Evolutionary conservation across 768 basidiomycete genomes (phyloP).

Genomic region (Peribolospora kevripleyi): DNA sequence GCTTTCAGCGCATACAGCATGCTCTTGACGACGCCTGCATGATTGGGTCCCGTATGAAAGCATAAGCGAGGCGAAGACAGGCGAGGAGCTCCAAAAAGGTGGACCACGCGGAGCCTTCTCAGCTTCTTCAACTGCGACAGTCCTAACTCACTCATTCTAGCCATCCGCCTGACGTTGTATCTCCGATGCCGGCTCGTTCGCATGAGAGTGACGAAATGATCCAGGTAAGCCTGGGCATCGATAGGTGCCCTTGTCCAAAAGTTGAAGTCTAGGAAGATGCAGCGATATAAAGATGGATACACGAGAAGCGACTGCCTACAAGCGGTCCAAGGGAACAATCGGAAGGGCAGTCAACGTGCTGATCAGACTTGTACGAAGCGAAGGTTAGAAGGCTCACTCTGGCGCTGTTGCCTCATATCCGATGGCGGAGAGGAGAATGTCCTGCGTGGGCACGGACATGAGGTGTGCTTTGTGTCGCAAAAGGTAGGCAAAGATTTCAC

Average conservation of each 20-base stretch:
- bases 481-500: slow-evolving; percentile 56
- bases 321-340: neutral
- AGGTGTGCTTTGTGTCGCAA: slow-evolving; percentile 44
- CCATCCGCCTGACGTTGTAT: slow-evolving; percentile 52
- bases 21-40: too few relatives aligned
- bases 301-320: slow-evolving; percentile 59
- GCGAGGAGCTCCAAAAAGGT: neutral
- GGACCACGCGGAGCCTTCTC: slow-evolving; percentile 3
- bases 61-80: too few relatives aligned
- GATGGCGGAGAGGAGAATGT: slow-evolving; percentile 60
- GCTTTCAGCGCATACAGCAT: too few relatives aligned
- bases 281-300: slow-evolving; percentile 55
- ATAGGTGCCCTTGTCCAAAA: slow-evolving; percentile 55
- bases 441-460: slow-evolving; percentile 57
- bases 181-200: slow-evolving; percentile 42
- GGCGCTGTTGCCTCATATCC: slow-evolving; percentile 62
- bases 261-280: slow-evolving; percentile 68
- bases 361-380: neutral
- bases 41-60: too few relatives aligned
- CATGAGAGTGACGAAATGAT: slow-evolving; percentile 56
- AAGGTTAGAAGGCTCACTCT: slow-evolving; percentile 30
- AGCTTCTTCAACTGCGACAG: slow-evolving; percentile 2
- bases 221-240: slow-evolving; percentile 52
- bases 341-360: neutral
- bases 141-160: slow-evolving; percentile 29